Percentiles rank a stretch among this genome's conserved stretches.
Conservation (phyloP, 2,329 filamentous ascomycete species). For the Cladosporium sphaerospermum region DNA sequence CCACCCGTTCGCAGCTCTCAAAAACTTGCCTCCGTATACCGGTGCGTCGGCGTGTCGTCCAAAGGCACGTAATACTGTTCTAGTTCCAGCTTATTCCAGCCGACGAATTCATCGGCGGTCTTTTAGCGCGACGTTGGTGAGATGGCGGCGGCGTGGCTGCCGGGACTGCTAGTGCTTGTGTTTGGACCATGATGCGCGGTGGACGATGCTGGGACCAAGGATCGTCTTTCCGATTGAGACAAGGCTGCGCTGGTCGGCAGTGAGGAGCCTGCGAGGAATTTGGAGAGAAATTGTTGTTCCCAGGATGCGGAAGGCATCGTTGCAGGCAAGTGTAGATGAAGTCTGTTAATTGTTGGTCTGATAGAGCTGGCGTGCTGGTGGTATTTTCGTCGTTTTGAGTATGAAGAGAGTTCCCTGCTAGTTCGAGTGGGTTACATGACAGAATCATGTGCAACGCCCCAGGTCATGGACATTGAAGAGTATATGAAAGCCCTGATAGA, state of each 20-base stretch:
- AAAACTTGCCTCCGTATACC: neutral
- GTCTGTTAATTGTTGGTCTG: neutral
- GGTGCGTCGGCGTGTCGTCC: neutral
- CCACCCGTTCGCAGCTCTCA: too few species aligned
- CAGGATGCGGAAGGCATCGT: conserved; percentile 5
- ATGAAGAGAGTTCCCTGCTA: neutral
- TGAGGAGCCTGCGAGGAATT: conserved; percentile 9
- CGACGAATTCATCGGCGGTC: neutral
- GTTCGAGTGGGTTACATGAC: neutral
- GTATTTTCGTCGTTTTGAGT: neutral
- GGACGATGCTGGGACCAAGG: neutral
- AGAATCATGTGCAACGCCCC: neutral
- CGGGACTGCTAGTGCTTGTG: neutral
- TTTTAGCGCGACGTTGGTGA: neutral
- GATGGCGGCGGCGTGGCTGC: neutral
- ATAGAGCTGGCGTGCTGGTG: neutral
- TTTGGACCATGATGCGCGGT: neutral
- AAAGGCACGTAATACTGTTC: neutral
- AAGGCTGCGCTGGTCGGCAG: neutral
- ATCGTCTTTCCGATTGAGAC: neutral
- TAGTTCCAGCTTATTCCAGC: neutral
- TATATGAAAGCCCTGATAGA: neutral
- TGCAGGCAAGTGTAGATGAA: neutral
- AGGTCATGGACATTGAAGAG: neutral
- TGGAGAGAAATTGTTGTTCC: conserved; percentile 10